phyloP scores from a whole-genome alignment of 768 basidiomycete genomes.

The Russula compacta region DNA sequence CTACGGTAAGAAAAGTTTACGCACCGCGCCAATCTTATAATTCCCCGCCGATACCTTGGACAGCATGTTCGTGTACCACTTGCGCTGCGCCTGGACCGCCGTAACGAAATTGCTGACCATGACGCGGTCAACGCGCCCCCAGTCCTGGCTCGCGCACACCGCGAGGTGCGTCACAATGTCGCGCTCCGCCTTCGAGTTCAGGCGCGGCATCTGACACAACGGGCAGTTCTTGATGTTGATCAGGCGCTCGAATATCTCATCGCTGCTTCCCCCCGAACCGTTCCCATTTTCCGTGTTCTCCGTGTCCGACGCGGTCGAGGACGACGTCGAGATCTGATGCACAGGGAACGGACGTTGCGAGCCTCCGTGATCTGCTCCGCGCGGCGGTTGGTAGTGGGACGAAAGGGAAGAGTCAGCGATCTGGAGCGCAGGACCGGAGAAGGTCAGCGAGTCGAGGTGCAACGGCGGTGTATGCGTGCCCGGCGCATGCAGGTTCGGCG shows the following conservation, averaged over 20 bases:
- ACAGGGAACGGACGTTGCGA: slow-evolving; percentile 6
- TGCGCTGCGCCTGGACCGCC: slow-evolving; percentile 88
- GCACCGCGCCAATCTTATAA: slow-evolving; percentile 82
- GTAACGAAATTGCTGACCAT: slow-evolving; percentile 94
- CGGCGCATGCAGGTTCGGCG: slow-evolving; percentile 37
- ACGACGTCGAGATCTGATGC: slow-evolving; percentile 28
- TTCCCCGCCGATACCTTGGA: slow-evolving; percentile 78
- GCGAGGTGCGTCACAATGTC: slow-evolving; percentile 98
- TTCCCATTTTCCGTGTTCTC: slow-evolving; percentile 27
- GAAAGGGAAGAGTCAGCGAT: slow-evolving; percentile 21
- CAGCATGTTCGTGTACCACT: slow-evolving; percentile 91
- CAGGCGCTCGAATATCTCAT: slow-evolving; percentile 61
- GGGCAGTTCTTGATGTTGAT: slow-evolving; percentile 96
- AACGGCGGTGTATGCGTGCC: slow-evolving; percentile 28
- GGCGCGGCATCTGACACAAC: slow-evolving; percentile 78
- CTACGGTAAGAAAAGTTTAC: slow-evolving; percentile 24
- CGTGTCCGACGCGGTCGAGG: slow-evolving; percentile 37
- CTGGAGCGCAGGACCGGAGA: slow-evolving; percentile 44
- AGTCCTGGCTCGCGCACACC: slow-evolving; percentile 89
- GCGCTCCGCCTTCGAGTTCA: slow-evolving; percentile 81
- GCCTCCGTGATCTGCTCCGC: not conserved
- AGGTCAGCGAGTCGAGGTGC: slow-evolving; percentile 49
- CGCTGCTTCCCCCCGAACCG: slow-evolving; percentile 13
- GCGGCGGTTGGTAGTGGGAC: not conserved
- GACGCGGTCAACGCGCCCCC: slow-evolving; percentile 81